These are phyloP conservation scores for Oxyria digyna DNA, from an alignment of 148 eudicot species.

Conservation along the genomic window DNA sequence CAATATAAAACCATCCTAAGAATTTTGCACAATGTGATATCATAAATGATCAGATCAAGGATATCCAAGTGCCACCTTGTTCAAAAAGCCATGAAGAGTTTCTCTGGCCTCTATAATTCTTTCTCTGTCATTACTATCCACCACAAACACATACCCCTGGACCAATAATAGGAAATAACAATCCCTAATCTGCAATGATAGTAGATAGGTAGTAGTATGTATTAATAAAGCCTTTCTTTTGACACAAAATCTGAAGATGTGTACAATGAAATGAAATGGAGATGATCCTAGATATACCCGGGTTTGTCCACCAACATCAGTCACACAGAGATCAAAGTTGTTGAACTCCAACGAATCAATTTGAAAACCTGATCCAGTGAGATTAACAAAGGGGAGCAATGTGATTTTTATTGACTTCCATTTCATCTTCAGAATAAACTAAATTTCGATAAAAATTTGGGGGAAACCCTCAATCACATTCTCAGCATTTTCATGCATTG, in stretches of 20 bases:
- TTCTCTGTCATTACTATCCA: slow-evolving; percentile 31
- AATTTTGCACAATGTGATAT: background rate
- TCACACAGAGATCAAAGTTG: slow-evolving; percentile 2
- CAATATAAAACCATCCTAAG: background rate
- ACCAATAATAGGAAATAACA: background rate
- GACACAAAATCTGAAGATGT: background rate
- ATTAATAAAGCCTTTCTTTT: no score
- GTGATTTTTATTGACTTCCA: background rate
- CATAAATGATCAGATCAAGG: background rate
- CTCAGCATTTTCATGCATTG: background rate
- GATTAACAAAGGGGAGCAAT: background rate
- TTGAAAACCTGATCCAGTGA: background rate
- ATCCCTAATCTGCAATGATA: background rate
- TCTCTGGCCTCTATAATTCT: slow-evolving; percentile 40
- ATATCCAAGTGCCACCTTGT: background rate
- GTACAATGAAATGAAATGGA: background rate
- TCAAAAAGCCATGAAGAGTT: slow-evolving; percentile 32
- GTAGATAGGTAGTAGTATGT: background rate
- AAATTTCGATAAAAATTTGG: background rate
- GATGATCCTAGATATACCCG: background rate
- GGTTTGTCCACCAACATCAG: slow-evolving; percentile 7
- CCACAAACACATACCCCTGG: slow-evolving; percentile 32
- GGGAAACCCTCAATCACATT: background rate
- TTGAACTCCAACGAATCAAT: background rate
- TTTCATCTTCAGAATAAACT: background rate